Evolutionary conservation across 108 stramenopile species (phyloP), one percentile per base, ranked within the genome.

Genomic region (Tribonema minus): DNA sequence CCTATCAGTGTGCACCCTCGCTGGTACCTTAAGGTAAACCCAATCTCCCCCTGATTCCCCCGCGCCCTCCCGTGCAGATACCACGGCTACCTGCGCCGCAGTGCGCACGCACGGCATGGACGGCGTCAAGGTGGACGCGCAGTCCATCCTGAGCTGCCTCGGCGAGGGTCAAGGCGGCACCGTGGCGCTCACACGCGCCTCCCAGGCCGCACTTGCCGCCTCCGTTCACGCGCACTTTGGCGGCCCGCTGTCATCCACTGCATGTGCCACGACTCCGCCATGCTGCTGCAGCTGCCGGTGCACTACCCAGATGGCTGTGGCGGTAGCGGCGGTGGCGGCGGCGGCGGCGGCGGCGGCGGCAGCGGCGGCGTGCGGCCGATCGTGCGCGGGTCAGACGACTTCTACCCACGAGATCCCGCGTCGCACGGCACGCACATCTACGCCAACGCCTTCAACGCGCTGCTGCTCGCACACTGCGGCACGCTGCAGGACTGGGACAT

Each of bases 401-500:
- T 88, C 64, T 90, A 87, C 73, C 90, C 90, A 0, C 59, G 62
- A 1, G 72, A 88, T 9, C 75, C 88, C 30, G 85, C 85, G 37
- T 82, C 80, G n/a, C 87, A 89, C 73, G 71, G 82, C 27, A 85
- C 86, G 29, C 90, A 90, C 72, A 71, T 90, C 27, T 79, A 87
- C 68, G 87, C 88, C 61, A 87, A 88, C 54, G 90, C 90, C 6
- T 87, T 85, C 84, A 90, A 90, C 68, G 82, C 86, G 5, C 60
- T 90, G n/a, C 87, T 90, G 62, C 36, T 90, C 38, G 72, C 86
- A 34, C 81, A 74, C 74, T 82, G 89, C 40, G 88, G 86, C 30
- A 33, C n/a, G n/a, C 34, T 89, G 64, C 70, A 87, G 31, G 90
- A 90, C 82, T 90, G 90, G 90, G 90, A 90, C 68, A 90, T 90